Evolutionary conservation across 2,329 filamentous ascomycete species (phyloP), one percentile per base, ranked within the genome.

Genomic region (Pseudocercospora ulei): DNA sequence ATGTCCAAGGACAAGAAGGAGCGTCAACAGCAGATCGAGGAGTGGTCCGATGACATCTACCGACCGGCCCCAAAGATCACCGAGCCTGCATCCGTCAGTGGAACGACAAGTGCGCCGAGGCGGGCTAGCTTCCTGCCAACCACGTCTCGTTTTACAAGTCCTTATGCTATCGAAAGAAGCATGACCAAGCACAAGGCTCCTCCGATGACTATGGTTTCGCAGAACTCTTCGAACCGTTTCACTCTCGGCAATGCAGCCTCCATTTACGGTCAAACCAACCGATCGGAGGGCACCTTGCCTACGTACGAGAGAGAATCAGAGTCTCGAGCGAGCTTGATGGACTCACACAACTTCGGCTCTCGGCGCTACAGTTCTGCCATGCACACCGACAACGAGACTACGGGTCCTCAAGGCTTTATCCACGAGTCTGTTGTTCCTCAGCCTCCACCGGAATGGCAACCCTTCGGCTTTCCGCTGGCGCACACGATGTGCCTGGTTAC

Each of bases 11-110:
- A 90, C 59, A 76, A 79, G 49, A 86, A 88, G 60, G 81, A 87
- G 64, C 78, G 90, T 43, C 81, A 87, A 52, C 78, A 81, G 52
- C 86, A 96, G 65, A 98, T 98, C 49, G 90, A 98, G 62, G 88
- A 95, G 55, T 98, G 90, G 90, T 81, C 80, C 8, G 84, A 96
- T 49, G 90, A 98, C 57, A 98, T 98, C 54, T 96, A 98, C 62
- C 82, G 86, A 27, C 82, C 88, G 3, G 85, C 86, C 14, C 78
- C 81, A 38, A 82, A 86, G 50, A 70, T 95, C 48, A 74, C 80
- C 3, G 90, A 94, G 53, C 67, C 80, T 26, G 73, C 75, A 42
- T 54, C 53, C 6, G 45, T 39, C 19, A 46, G 43, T 39, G 78
- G 74, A 34, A 72, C 76, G 43, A 85, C 88, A 48, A 74, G 82